These are phyloP conservation scores for Actinomucor elegans DNA, from an alignment of 371 early-diverging fungal species.

Conservation along the genomic window DNA sequence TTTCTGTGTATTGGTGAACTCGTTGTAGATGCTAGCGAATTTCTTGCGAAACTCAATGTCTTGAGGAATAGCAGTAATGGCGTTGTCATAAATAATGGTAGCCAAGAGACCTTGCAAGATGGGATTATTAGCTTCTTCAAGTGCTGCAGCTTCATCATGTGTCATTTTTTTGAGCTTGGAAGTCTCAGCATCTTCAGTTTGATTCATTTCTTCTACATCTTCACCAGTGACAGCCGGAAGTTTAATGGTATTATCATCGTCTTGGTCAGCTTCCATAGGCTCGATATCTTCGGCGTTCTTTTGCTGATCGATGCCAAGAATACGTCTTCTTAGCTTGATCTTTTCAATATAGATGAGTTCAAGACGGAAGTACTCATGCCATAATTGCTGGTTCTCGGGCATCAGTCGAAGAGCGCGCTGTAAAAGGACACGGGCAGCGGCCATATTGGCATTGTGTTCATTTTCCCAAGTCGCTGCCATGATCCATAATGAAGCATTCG, in stretches of 20 bases:
- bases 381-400: slow-evolving; percentile 66
- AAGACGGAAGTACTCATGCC: slow-evolving; percentile 92
- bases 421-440: slow-evolving; percentile 79
- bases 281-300: slow-evolving; percentile 36
- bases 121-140: slow-evolving; percentile 62
- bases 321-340: slow-evolving; percentile 75
- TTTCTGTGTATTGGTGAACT: slow-evolving; percentile 50
- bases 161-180: slow-evolving; percentile 16
- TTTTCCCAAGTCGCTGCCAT: slow-evolving; percentile 90
- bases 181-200: slow-evolving; percentile 40
- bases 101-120: slow-evolving; percentile 83
- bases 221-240: slow-evolving; percentile 65
- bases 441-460: slow-evolving; percentile 78
- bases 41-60: slow-evolving; percentile 74
- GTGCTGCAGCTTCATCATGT: slow-evolving; percentile 46
- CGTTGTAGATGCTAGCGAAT: slow-evolving; percentile 68
- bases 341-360: slow-evolving; percentile 90
- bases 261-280: slow-evolving; percentile 28
- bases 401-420: slow-evolving; percentile 90
- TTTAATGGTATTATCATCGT: slow-evolving; percentile 45
- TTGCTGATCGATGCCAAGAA: slow-evolving; percentile 68
- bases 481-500: slow-evolving; percentile 83
- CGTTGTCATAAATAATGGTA: slow-evolving; percentile 78
- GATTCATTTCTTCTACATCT: slow-evolving; percentile 42
- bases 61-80: slow-evolving; percentile 75